These are phyloP conservation scores for Pezicula rhizophila DNA, from an alignment of 2,329 filamentous ascomycete genomes.

Conservation along the genomic window DNA sequence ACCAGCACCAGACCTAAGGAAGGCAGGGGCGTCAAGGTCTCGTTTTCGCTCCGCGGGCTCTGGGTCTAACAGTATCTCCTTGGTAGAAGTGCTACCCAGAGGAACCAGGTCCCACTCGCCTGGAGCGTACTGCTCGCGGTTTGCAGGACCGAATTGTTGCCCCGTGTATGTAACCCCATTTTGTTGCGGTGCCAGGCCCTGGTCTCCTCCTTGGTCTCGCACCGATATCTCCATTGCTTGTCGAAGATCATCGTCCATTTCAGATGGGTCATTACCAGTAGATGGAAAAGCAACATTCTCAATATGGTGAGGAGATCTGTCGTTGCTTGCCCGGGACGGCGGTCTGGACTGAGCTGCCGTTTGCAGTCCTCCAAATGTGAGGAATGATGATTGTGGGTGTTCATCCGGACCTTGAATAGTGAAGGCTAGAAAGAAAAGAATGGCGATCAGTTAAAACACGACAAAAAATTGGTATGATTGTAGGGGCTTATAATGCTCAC, in stretches of 20 bases:
- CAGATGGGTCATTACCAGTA: conserved; percentile 29
- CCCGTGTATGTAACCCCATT: conserved; percentile 37
- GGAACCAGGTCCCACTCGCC: conserved; percentile 55
- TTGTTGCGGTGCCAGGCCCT: conserved; percentile 44
- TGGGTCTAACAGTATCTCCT: conserved; percentile 23
- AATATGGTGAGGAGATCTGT: conserved; percentile 49
- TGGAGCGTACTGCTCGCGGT: conserved; percentile 46
- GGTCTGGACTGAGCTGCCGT: conserved; percentile 43
- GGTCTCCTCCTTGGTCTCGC: conserved; percentile 45
- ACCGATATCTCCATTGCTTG: conserved; percentile 51
- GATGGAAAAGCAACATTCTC: conserved; percentile 40
- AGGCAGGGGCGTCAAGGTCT: conserved; percentile 42
- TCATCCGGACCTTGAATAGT: conserved; percentile 47
- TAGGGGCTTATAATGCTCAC: conserved; percentile 28
- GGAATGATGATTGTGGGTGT: conserved; percentile 22
- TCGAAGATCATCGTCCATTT: conserved; percentile 47
- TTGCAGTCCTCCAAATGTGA: conserved; percentile 32
- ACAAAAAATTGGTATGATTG: neutral
- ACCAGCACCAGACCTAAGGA: conserved; percentile 39
- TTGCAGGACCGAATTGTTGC: conserved; percentile 53
- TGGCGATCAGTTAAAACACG: conserved; percentile 7
- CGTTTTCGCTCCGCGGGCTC: conserved; percentile 37
- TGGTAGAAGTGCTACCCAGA: conserved; percentile 21
- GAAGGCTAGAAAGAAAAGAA: conserved; percentile 37
- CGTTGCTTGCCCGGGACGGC: conserved; percentile 51